These are phyloP conservation scores for Nissolia schottii DNA, from an alignment of 306 rosid genomes.

Conservation along the genomic window DNA sequence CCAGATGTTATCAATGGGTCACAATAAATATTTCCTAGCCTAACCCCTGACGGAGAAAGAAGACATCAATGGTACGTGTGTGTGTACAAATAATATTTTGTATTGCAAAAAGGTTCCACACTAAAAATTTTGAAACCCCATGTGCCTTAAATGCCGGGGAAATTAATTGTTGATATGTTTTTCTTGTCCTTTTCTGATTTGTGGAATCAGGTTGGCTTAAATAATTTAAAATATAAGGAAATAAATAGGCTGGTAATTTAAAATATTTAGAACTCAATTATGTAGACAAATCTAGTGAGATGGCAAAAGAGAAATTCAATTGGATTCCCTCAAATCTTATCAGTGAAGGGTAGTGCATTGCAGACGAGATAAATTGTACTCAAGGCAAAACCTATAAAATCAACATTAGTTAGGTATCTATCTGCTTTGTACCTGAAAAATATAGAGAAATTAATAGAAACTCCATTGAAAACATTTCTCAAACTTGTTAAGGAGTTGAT, in stretches of 20 bases:
- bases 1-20: constrained; percentile 71
- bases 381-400: no score
- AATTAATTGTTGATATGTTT: constrained; percentile 1
- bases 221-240: background rate
- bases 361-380: no score
- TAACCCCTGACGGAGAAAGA: constrained; percentile 56
- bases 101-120: background rate
- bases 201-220: background rate
- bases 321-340: background rate
- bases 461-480: background rate
- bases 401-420: background rate
- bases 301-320: background rate
- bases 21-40: constrained; percentile 78
- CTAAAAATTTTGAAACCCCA: background rate
- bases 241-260: background rate
- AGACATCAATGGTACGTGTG: no score
- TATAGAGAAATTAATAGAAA: background rate
- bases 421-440: background rate
- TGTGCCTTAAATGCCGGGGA: background rate
- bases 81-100: no score
- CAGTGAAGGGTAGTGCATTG: no score
- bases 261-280: background rate
- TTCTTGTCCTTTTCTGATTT: background rate
- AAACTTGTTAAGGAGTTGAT: background rate
- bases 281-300: background rate